Base-by-base conservation (phyloP, 139 green algal genomes). In the Chlorella sp. region DNA sequence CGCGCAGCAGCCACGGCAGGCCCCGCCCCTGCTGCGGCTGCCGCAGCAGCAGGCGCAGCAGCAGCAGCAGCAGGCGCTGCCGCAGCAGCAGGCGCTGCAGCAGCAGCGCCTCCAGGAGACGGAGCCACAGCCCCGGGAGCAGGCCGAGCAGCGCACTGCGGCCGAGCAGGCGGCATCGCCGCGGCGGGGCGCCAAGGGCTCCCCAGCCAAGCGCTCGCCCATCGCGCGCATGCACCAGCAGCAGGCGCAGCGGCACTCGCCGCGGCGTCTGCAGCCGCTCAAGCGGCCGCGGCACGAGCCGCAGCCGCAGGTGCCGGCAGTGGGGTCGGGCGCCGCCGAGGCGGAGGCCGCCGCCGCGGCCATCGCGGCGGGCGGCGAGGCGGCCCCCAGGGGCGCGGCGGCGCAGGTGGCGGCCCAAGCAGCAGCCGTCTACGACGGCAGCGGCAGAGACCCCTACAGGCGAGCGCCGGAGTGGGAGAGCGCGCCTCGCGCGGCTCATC, bases 381-480 rank as follows among this genome's bases (percentile, higher is more conserved):
- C 51, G 51, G 27, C 41, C 38, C 51, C 38, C 5, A 53, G 31
- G 38, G n/a, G 66, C 27, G 38, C 53, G 1, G 69, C 40, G 42
- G 51, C 69, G 21, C 40, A 53, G 3, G 53, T 75, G 40, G 69
- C 69, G 40, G 53, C 53, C 2, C 69, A 75, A n/a, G 69, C 69
- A 33, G 69, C 69, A 33, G 53, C 61, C 8, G 61, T 40, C 12
- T 51, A 5, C 6, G 38, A 33, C 21, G 38, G 38, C 8, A 23
- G 40, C 14, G 42, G 53, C 21, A 33, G 3, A 4, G 69, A 75
- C 17, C 69, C 69, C 11, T 75, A 75, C 15, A n/a, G 64, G 64
- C 55, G 64, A 40, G 64, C 9, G 3, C 8, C 41, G 27, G 14
- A 0, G 8, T 63, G n/a, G n/a, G 3, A 61, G 21, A 3, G 1